A percentile compares a stretch with the other conserved stretches of the same genome.
phyloP scores from a whole-genome alignment of 23 red algal genomes.

The Gracilaria domingensis region DNA sequence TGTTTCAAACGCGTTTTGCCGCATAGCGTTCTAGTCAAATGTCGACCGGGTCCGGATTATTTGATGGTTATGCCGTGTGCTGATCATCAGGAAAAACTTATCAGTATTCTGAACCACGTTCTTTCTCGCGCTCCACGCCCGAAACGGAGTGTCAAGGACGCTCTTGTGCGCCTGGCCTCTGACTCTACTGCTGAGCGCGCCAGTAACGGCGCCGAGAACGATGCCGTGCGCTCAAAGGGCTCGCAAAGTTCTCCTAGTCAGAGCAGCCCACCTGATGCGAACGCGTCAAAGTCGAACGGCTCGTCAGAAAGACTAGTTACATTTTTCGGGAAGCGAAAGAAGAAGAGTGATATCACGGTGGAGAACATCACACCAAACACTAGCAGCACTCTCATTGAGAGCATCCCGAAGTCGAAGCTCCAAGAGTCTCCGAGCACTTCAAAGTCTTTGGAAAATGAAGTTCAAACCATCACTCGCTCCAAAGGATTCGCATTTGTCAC shows the following conservation, averaged over 20 bases:
- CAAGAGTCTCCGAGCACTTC: neutral
- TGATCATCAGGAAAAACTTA: slow-evolving; percentile 11
- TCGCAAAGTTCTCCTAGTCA: neutral
- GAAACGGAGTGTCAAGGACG: slow-evolving; percentile 26
- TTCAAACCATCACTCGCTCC: neutral
- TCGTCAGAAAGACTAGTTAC: neutral
- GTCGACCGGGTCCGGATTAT: slow-evolving; percentile 20
- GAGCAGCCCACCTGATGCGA: neutral
- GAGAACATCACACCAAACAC: neutral
- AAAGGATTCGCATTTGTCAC: slow-evolving; percentile 19
- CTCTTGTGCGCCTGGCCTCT: slow-evolving; percentile 5
- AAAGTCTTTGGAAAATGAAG: neutral
- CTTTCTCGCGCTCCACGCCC: neutral
- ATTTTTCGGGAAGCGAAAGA: neutral
- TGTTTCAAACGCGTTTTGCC: slow-evolving; percentile 2
- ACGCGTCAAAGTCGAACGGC: neutral
- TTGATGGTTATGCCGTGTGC: slow-evolving; percentile 6
- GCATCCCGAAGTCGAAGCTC: neutral
- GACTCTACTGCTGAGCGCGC: neutral
- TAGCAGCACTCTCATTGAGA: neutral
- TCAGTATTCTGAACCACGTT: neutral
- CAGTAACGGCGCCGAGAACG: neutral
- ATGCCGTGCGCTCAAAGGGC: neutral
- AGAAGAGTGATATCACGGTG: neutral
- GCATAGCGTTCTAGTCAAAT: slow-evolving; percentile 13